Percentiles rank a stretch among this genome's conserved stretches.
Evolutionary conservation across 2,329 filamentous ascomycete species (phyloP).

Genomic region (Aspergillus texensis): DNA sequence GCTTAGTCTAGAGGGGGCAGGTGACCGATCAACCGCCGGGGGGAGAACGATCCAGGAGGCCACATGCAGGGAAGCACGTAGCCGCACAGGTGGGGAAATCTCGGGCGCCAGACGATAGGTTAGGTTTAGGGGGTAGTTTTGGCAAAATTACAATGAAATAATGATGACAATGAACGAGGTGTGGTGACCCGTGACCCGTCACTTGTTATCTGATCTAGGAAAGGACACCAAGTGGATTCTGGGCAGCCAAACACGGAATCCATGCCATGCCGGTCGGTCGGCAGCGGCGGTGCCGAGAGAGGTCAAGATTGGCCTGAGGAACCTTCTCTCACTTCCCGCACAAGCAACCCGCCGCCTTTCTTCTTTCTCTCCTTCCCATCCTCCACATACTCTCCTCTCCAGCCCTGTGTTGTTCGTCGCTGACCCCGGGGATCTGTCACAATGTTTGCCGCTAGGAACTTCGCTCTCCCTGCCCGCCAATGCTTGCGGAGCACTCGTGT

Average conservation of each 20-base stretch:
- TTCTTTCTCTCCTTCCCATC: constrained; percentile 19
- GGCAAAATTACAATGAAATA: not conserved
- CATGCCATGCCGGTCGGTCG: constrained; percentile 18
- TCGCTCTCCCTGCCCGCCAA: constrained; percentile 77
- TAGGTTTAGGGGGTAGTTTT: not conserved
- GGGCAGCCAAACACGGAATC: constrained; percentile 16
- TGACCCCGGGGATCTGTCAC: constrained; percentile 44
- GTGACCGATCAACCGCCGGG: constrained; percentile 9
- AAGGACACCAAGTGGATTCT: constrained; percentile 17
- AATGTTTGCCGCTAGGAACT: constrained; percentile 82
- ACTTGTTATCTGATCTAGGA: constrained; percentile 24
- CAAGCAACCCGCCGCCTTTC: constrained; percentile 27
- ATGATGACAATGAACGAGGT: not conserved
- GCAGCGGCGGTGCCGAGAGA: constrained; percentile 24
- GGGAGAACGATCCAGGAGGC: constrained; percentile 8
- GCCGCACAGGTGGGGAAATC: constrained; percentile 13
- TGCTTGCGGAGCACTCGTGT: constrained; percentile 68
- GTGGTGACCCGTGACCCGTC: not conserved
- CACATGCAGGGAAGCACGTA: constrained; percentile 19
- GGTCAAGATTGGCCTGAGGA: constrained; percentile 5
- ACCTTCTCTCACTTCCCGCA: constrained; percentile 22
- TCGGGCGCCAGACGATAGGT: constrained; percentile 2
- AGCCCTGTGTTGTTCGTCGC: constrained; percentile 15
- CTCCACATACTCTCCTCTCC: constrained; percentile 18
- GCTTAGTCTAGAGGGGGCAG: not conserved